Conservation (phyloP, 306 rosid genomes). For the Prunus mira region DNA sequence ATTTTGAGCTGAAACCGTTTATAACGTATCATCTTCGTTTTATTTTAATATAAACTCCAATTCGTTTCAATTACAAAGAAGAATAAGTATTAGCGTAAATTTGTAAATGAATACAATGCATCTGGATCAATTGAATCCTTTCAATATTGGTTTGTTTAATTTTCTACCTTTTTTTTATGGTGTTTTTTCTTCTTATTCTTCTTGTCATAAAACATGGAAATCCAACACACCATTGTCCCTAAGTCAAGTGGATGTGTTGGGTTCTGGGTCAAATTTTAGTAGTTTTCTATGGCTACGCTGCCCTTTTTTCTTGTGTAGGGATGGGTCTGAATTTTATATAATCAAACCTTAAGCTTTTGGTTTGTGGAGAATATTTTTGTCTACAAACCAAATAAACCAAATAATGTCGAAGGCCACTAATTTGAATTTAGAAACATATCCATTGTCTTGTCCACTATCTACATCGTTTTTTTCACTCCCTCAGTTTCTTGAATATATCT, state of each 20-base stretch:
- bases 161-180: neutral
- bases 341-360: neutral
- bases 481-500: neutral
- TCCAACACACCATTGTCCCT: neutral
- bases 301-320: conserved; percentile 8
- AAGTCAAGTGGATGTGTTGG: conserved; percentile 4
- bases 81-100: no score
- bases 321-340: neutral
- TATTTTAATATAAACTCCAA: neutral
- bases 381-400: neutral
- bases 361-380: neutral
- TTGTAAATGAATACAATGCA: no score
- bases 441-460: neutral
- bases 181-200: no score
- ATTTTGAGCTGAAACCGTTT: neutral
- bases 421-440: conserved; percentile 13
- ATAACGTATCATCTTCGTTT: neutral
- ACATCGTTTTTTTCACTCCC: no score
- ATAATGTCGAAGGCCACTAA: conserved; percentile 6
- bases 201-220: neutral
- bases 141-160: neutral
- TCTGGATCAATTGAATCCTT: no score
- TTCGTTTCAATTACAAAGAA: no score
- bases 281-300: conserved; percentile 2
- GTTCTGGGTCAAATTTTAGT: neutral